Evolutionary conservation across 495 filamentous ascomycete genomes (phyloP).

Genomic region (Schizothecium vesticola): DNA sequence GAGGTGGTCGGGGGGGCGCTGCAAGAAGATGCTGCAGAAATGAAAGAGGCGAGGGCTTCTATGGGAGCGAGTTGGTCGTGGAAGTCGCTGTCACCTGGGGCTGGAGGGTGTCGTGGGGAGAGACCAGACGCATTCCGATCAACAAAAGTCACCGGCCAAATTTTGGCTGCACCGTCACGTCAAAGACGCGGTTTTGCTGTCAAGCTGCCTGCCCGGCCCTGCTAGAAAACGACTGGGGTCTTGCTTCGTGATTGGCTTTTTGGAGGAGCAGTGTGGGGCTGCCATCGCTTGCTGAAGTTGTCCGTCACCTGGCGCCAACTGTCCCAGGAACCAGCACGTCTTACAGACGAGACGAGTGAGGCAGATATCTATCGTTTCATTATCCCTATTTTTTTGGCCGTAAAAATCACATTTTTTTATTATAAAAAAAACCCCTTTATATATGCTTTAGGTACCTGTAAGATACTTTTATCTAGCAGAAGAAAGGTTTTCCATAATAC

Average conservation of each 20-base stretch:
- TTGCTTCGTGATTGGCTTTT: neutral
- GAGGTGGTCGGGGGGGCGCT: neutral
- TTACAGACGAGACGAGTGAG: too few relatives aligned
- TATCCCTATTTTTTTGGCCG: too few relatives aligned
- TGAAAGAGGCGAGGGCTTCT: neutral
- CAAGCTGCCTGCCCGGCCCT: neutral
- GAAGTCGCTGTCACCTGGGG: neutral
- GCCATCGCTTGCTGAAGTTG: neutral
- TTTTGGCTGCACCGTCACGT: conserved; percentile 19
- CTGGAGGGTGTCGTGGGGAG: neutral
- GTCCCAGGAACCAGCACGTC: neutral
- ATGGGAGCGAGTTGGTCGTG: neutral
- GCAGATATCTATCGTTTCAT: too few relatives aligned
- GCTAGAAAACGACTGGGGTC: neutral
- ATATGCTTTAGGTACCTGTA: too few relatives aligned
- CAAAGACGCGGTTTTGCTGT: conserved; percentile 23
- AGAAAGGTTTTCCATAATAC: too few relatives aligned
- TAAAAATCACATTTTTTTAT: too few relatives aligned
- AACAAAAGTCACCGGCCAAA: conserved; percentile 9
- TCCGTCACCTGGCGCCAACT: neutral
- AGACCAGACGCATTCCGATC: conserved; percentile 17
- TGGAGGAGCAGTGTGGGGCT: neutral
- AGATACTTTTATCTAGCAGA: too few relatives aligned
- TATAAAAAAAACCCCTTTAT: too few relatives aligned
- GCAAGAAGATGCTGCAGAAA: neutral